A percentile compares a stretch with the other conserved stretches of the same genome.
Conservation (phyloP, 768 basidiomycete species). For the Agaricus sinodeliciosus region DNA sequence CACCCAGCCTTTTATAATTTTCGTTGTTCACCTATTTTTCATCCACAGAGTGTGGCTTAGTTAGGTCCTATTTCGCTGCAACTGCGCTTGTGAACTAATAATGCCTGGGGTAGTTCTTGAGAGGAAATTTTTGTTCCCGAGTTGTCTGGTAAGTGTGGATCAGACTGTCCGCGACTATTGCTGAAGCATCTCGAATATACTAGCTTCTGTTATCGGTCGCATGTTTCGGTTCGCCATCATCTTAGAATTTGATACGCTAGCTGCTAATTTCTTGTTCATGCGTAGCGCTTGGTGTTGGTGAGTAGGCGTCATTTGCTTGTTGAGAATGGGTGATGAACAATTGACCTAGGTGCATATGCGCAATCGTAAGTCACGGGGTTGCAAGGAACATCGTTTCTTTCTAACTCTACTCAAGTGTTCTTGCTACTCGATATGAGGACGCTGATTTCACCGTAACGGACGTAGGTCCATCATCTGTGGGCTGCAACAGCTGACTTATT, state of each 20-base stretch:
- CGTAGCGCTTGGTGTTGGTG: background rate
- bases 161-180: too few species aligned
- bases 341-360: background rate
- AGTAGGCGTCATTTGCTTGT: background rate
- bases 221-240: background rate
- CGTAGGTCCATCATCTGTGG: background rate
- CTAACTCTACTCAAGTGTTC: background rate
- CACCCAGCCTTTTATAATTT: background rate
- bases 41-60: background rate
- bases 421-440: background rate
- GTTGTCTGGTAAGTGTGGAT: too few species aligned
- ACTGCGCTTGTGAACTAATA: background rate
- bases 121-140: too few species aligned
- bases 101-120: too few species aligned
- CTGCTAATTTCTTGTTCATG: background rate
- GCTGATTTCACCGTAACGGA: background rate
- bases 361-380: background rate
- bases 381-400: background rate
- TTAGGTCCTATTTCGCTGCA: background rate
- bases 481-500: background rate
- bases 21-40: conserved; percentile 1
- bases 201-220: background rate
- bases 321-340: background rate
- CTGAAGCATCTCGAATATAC: too few species aligned
- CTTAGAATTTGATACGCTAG: background rate